phyloP scores from a whole-genome alignment of 768 basidiomycete species.

The Stropharia rugosoannulata region DNA sequence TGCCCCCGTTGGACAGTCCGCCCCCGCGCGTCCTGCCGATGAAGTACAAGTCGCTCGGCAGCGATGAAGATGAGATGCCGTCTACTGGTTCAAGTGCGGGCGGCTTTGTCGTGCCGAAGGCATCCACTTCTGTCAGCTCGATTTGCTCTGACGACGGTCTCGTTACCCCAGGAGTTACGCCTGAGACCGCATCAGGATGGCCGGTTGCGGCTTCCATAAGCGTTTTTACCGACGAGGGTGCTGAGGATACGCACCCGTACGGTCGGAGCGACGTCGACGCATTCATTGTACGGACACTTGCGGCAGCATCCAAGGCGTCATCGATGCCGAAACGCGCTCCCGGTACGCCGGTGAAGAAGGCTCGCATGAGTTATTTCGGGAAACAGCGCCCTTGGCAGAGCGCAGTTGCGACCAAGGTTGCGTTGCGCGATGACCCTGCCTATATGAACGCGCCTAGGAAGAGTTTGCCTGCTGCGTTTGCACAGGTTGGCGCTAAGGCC shows the following conservation, averaged over 20 bases:
- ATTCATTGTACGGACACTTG: constrained; percentile 72
- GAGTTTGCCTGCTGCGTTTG: constrained; percentile 75
- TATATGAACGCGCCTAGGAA: constrained; percentile 56
- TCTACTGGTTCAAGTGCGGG: constrained; percentile 23
- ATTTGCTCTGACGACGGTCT: constrained; percentile 64
- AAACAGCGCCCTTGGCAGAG: constrained; percentile 78
- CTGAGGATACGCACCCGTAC: constrained; percentile 34
- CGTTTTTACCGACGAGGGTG: constrained; percentile 32
- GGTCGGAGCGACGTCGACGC: constrained; percentile 50
- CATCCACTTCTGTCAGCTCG: constrained; percentile 65
- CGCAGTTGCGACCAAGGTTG: constrained; percentile 70
- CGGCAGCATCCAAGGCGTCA: constrained; percentile 51
- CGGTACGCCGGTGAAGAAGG: constrained; percentile 80
- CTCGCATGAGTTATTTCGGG: constrained; percentile 56
- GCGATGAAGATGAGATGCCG: constrained; percentile 53
- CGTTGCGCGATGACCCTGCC: constrained; percentile 45
- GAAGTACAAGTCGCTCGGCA: constrained; percentile 66
- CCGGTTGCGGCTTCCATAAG: constrained; percentile 38
- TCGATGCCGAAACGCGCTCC: constrained; percentile 61
- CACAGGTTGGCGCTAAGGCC: constrained; percentile 33
- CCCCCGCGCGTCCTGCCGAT: constrained; percentile 61
- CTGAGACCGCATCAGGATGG: constrained; percentile 61
- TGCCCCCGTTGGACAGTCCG: constrained; percentile 44
- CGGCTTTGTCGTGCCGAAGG: constrained; percentile 45
- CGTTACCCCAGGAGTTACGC: constrained; percentile 65